phyloP scores from a whole-genome alignment of 129 eudicot genomes.

The Lactuca sativa region DNA sequence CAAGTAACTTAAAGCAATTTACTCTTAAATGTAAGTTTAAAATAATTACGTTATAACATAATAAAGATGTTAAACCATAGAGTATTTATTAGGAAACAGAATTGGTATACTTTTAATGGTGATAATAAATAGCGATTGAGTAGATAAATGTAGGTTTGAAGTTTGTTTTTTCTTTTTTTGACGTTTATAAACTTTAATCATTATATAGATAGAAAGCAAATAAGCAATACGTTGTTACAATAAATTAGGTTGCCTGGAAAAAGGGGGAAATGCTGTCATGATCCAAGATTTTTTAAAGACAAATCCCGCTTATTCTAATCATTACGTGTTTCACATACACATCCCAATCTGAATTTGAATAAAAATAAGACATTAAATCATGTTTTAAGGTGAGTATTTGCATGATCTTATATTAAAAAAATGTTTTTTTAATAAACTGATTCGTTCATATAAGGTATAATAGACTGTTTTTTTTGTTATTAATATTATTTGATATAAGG shows the following conservation, averaged over 20 bases:
- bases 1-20: too few relatives aligned
- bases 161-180: background rate
- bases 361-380: background rate
- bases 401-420: background rate
- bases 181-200: background rate
- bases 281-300: background rate
- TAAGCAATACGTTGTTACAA: background rate
- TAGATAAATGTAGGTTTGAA: background rate
- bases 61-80: too few relatives aligned
- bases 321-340: conserved; percentile 18
- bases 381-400: background rate
- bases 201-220: background rate
- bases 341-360: background rate
- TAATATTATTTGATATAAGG: too few relatives aligned
- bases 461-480: too few relatives aligned
- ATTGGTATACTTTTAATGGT: background rate
- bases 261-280: background rate
- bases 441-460: too few relatives aligned
- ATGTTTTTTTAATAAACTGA: too few relatives aligned
- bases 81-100: background rate
- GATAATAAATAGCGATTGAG: background rate
- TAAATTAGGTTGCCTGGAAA: background rate
- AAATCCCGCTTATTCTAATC: conserved; percentile 9
- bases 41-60: background rate
- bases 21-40: background rate